Evolutionary conservation across 345 rosid species (phyloP).

Genomic region (Ceriops zippeliana): DNA sequence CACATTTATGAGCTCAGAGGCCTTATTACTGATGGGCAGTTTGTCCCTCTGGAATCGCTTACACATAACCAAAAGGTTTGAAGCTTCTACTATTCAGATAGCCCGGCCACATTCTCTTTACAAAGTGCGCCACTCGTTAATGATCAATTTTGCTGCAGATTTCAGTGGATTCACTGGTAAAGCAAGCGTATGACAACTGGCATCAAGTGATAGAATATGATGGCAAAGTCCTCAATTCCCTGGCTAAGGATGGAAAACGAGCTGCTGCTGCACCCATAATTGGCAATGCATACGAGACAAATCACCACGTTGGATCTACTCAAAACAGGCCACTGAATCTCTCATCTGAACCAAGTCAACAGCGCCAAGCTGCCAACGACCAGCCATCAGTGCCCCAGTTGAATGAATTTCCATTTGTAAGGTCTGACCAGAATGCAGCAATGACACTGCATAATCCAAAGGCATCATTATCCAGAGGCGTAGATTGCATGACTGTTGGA

Average conservation of each 20-base stretch:
- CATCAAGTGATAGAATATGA: constrained; percentile 78
- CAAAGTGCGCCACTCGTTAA: constrained; percentile 4
- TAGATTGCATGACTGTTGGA: constrained; percentile 44
- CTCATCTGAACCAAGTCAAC: constrained; percentile 37
- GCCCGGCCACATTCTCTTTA: not conserved
- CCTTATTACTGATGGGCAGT: constrained; percentile 72
- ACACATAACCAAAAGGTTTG: constrained; percentile 71
- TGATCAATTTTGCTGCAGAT: constrained; percentile 44
- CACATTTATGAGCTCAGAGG: constrained; percentile 82
- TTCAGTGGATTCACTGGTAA: constrained; percentile 76
- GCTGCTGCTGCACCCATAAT: constrained; percentile 24
- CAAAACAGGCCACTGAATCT: constrained; percentile 35
- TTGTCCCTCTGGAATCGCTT: constrained; percentile 67
- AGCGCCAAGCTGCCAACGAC: constrained; percentile 32
- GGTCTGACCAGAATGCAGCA: constrained; percentile 37
- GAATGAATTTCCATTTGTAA: constrained; percentile 56
- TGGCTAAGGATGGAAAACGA: constrained; percentile 38
- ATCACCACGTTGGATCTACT: constrained; percentile 15
- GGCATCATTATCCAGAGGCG: constrained; percentile 36
- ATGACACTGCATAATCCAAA: constrained; percentile 39
- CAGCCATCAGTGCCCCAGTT: constrained; percentile 43
- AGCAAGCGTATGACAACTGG: constrained; percentile 88
- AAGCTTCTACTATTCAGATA: constrained; percentile 1
- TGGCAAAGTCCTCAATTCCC: constrained; percentile 60
- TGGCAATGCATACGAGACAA: constrained; percentile 25